phyloP scores from a whole-genome alignment of 2,329 filamentous ascomycete species.

The Erysiphe pulchra region DNA sequence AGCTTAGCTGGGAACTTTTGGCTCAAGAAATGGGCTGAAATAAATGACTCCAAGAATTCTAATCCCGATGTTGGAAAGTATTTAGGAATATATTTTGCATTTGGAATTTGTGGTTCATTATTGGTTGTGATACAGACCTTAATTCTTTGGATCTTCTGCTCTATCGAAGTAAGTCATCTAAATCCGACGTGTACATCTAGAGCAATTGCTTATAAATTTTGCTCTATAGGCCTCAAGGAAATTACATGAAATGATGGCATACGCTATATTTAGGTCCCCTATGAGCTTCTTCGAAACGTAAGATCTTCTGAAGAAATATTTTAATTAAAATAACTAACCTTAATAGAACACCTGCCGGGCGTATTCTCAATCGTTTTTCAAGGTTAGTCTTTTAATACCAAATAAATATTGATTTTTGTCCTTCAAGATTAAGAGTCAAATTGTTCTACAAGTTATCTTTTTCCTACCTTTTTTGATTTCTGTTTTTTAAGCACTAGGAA shows the following conservation, averaged over 20 bases:
- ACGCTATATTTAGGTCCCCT: constrained; percentile 85
- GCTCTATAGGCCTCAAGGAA: constrained; percentile 56
- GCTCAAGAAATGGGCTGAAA: constrained; percentile 81
- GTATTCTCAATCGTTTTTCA: constrained; percentile 90
- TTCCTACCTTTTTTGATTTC: too few species aligned
- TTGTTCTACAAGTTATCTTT: too few species aligned
- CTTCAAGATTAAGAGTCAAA: not conserved
- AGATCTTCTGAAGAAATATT: constrained; percentile 1
- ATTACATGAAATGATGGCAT: constrained; percentile 90
- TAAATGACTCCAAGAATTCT: constrained; percentile 36
- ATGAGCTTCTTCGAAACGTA: constrained; percentile 95
- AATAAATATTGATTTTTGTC: not conserved
- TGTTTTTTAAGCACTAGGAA: too few species aligned
- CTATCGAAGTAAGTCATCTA: constrained; percentile 48
- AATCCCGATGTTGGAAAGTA: constrained; percentile 71
- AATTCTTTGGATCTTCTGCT: constrained; percentile 98
- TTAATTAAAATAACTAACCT: constrained; percentile 1
- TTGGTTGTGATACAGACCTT: constrained; percentile 80
- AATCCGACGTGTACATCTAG: too few species aligned
- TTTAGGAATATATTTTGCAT: constrained; percentile 83
- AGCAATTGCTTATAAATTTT: not conserved
- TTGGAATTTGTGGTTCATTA: constrained; percentile 65
- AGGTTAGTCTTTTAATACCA: constrained; percentile 30
- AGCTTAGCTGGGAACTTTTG: constrained; percentile 51
- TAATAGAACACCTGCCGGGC: constrained; percentile 52